Evolutionary conservation across 768 basidiomycete species (phyloP), one percentile per base, ranked within the genome.

Genomic region (Dioszegia aurantiaca): DNA sequence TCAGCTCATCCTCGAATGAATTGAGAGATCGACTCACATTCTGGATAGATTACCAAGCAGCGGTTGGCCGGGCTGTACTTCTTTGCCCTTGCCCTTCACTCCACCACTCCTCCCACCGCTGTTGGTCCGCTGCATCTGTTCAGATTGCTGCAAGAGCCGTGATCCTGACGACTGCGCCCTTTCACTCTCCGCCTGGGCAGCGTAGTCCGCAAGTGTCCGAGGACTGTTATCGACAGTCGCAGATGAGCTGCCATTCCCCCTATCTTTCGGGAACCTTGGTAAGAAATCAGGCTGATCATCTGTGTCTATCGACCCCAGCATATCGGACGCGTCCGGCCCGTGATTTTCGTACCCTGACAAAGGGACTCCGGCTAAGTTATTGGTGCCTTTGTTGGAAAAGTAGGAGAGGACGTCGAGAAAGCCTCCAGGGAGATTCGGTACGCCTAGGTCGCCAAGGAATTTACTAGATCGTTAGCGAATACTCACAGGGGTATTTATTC

Each of bases 401-500:
- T 60, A 62, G 12, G 67, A 63, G 16, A 68, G 53, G 31, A 68
- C 62, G 36, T 68, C 67, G 47, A 73, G 62, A 42, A 69, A 73
- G 26, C 66, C 64, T 8, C 64, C 66, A 12, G 71, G 71, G 2
- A 73, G 55, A 8, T 59, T 56, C 1, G 71, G 68, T 0, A 70
- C 71, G 28, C 69, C 65, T 0, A 73, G 53, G 24, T 67, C 65
- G 16, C 62, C 63, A 28, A 73, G 59, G 55, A 64, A 73, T 59
- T 72, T 69, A 39, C 69, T 71, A 33, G 26, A 55, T 17, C 19
- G 5, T 54, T 40, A 42, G 52, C 16, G 3, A n/a, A n/a, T n/a
- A n/a, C n/a, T n/a, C n/a, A n/a, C n/a, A n/a, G n/a, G n/a, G n/a
- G n/a, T n/a, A n/a, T n/a, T n/a, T n/a, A n/a, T n/a, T n/a, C n/a